Base-by-base conservation (phyloP, 2,329 filamentous ascomycete genomes). In the Dactylonectria estremocensis region DNA sequence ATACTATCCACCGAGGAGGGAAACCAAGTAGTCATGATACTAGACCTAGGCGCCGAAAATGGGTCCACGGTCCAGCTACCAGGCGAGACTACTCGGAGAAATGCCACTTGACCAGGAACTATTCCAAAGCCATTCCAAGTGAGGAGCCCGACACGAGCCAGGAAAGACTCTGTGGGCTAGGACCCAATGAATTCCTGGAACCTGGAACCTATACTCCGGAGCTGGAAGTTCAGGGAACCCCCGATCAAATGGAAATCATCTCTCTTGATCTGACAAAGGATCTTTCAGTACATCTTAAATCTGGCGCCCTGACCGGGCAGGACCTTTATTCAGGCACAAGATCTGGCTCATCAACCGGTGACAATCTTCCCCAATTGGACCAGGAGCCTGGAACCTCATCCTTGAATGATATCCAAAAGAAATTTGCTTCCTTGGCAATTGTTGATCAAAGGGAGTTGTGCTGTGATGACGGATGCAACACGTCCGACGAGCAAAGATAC, bases 401-500 rank as follows among this genome's bases (percentile, higher is more conserved):
- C 8, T 61, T 28, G 13, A 50, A 37, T 7, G 58, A 61, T 3
- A 40, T 57, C n/a, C 69, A 56, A 63, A 62, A 54, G 53, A 59
- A 31, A 46, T 61, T 22, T 43, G 45, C 45, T 28, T 64, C 49
- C 5, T 48, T 74, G 61, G 35, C 46, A 40, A 50, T 72, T 28
- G 11, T 37, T 11, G 33, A 56, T 14, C 18, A 48, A 11, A 37
- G 45, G 2, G 49, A 53, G 7, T 6, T 24, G 4, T 40, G 46
- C 13, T 7, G 4, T 33, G 16, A 45, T 7, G 53, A 24, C 37
- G 24, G 43, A 11, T 50, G 61, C 11, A 67, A 52, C 9, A 45
- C 31, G n/a, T 48, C 22, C 1, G 60, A 64, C n/a, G 69, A 73
- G 45, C 60, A 73, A 50, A 67, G 66, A n/a, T 73, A 72, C 33